Base-by-base conservation (phyloP, 129 eudicot genomes). In the Saussurea involucrata region DNA sequence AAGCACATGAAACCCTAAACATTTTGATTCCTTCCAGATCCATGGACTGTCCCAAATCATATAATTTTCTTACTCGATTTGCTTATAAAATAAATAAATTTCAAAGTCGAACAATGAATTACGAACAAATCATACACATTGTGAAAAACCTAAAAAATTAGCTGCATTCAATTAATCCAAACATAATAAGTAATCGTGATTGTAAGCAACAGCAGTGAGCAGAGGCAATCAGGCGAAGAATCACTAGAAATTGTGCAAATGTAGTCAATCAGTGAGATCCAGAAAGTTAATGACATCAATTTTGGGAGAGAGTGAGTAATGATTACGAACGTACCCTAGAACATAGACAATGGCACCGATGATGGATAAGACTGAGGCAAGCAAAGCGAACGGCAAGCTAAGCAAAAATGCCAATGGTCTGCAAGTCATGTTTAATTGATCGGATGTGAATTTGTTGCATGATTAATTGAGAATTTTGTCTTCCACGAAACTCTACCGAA, bases 401-500 rank as follows among this genome's bases (percentile, higher is more conserved):
- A 87, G 57, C 60, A 87, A 76, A 74, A 85, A 87, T 17, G 83
- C 92, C 77, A 87, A 71, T 46, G 92, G 92, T 83, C 85, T 82
- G 84, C 89, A 87, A 46, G 40, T 75, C 86, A 85, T 78, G 18
- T 60, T 78, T 69, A 9, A 63, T 37, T 46, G 49, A 66, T 55
- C 53, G 72, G 53, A 46, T 76, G 49, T 44, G 31, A 29, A 5
- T 76, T 60, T 66, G 46, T 75, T 8, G 1, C 64, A 75, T 28
- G 21, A 37, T 34, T 15, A 2, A 57, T 58, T 77, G 40, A 68
- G 0, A 0, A 32, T 78, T 36, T 58, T 60, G 27, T 32, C 24
- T 20, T 76, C 31, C 63, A 66, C 37, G 17, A 76, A 76, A 75
- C 57, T 11, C 34, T 34, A 27, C 58, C 46, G 44, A 15, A 31